Percentiles rank a stretch among this genome's conserved stretches.
phyloP scores from a whole-genome alignment of 2,329 filamentous ascomycete genomes.

The Verticillium albo-atrum region DNA sequence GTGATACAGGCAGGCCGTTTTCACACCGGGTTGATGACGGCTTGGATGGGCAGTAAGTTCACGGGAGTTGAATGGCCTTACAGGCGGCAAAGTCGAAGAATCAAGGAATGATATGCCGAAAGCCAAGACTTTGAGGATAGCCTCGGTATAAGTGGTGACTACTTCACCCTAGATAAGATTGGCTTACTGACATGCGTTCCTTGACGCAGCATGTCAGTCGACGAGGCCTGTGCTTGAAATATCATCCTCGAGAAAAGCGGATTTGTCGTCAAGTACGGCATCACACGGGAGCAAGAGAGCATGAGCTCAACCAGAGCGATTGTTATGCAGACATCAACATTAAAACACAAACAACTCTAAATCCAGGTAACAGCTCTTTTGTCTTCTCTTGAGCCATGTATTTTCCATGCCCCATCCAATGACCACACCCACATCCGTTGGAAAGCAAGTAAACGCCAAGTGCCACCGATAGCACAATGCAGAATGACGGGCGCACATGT shows the following conservation, averaged over 20 bases:
- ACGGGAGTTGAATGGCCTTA: not conserved
- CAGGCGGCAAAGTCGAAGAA: too few relatives aligned
- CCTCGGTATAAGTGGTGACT: not conserved
- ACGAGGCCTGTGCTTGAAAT: too few relatives aligned
- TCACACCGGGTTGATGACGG: not conserved
- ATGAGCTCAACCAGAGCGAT: not conserved
- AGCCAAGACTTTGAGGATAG: not conserved
- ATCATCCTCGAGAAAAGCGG: too few relatives aligned
- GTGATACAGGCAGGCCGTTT: not conserved
- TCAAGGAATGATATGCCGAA: not conserved
- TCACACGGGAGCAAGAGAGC: too few relatives aligned
- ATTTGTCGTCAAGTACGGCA: too few relatives aligned
- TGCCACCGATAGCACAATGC: not conserved
- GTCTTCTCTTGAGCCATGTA: not conserved
- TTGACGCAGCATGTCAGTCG: too few relatives aligned
- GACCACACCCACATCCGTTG: not conserved
- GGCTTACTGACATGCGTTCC: too few relatives aligned
- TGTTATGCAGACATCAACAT: not conserved
- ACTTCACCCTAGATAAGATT: not conserved
- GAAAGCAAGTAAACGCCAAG: not conserved
- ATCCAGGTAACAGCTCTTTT: not conserved
- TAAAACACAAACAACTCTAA: too few relatives aligned
- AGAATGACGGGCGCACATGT: not conserved
- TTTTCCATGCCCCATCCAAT: not conserved
- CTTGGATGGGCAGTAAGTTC: not conserved